These are phyloP conservation scores for Rutstroemia sydowiana DNA, from an alignment of 2,329 filamentous ascomycete genomes.

Conservation along the genomic window DNA sequence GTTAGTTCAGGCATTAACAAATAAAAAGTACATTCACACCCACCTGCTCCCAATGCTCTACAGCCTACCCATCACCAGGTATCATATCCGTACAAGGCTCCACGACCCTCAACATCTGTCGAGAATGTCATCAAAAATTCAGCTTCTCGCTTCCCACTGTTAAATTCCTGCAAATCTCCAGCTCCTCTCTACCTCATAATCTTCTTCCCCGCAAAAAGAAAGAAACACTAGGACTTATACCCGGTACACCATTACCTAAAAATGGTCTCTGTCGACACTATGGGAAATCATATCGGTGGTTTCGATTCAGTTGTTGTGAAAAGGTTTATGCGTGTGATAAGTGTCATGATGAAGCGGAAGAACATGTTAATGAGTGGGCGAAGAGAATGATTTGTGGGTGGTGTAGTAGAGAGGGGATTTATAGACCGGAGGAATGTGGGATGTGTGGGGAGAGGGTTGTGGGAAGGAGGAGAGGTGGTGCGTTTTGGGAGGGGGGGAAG, in stretches of 20 bases:
- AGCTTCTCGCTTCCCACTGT: conserved; percentile 71
- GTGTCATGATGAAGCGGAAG: conserved; percentile 66
- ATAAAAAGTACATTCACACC: conserved; percentile 62
- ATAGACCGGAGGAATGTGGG: conserved; percentile 65
- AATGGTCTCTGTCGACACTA: conserved; percentile 52
- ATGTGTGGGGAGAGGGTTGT: conserved; percentile 66
- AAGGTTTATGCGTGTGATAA: conserved; percentile 56
- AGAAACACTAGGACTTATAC: conserved; percentile 49
- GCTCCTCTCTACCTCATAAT: conserved; percentile 35
- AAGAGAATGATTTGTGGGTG: conserved; percentile 77
- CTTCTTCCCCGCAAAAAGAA: conserved; percentile 36
- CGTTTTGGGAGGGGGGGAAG: conserved; percentile 81
- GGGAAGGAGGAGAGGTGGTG: conserved; percentile 49
- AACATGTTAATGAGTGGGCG: conserved; percentile 73
- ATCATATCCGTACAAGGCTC: conserved; percentile 69
- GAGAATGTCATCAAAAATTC: conserved; percentile 73
- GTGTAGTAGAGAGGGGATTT: conserved; percentile 76
- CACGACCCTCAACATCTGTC: conserved; percentile 65
- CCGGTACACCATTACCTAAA: conserved; percentile 47
- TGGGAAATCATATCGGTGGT: conserved; percentile 53
- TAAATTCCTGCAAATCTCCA: conserved; percentile 66
- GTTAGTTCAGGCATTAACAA: conserved; percentile 3
- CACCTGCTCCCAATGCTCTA: conserved; percentile 71
- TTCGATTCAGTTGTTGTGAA: conserved; percentile 56
- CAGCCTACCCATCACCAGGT: conserved; percentile 51